Evolutionary conservation across 441 rosid species (phyloP).

Genomic region (Populus hybrid): DNA sequence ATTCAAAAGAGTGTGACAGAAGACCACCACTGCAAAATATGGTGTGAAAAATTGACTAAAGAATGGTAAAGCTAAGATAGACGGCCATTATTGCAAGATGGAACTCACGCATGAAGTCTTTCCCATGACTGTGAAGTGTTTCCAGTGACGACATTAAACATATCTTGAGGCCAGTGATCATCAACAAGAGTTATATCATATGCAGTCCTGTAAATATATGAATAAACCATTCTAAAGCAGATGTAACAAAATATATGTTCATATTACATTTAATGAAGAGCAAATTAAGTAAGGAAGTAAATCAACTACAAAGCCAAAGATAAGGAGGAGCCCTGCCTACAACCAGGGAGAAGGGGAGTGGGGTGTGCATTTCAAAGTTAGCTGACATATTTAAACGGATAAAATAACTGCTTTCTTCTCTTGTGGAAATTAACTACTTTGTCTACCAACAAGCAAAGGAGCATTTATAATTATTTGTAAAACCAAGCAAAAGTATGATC

Average conservation of each 20-base stretch:
- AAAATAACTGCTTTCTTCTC: background rate
- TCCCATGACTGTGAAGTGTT: slow-evolving; percentile 89
- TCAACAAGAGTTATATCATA: slow-evolving; percentile 76
- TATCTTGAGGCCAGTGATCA: slow-evolving; percentile 59
- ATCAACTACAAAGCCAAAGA: background rate
- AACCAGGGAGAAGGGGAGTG: background rate
- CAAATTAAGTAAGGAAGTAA: background rate
- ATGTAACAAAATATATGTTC: background rate
- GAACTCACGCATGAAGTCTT: slow-evolving; percentile 88
- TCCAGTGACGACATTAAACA: slow-evolving; percentile 62
- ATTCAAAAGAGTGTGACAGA: slow-evolving; percentile 75
- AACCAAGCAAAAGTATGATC: background rate
- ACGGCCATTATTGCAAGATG: slow-evolving; percentile 2
- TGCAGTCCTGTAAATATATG: slow-evolving; percentile 52
- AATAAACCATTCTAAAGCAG: background rate
- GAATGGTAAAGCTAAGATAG: background rate
- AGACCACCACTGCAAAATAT: slow-evolving; percentile 61
- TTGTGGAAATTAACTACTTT: background rate
- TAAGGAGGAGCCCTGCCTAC: background rate
- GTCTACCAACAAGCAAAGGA: background rate
- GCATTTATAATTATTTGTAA: background rate
- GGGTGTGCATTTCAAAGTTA: background rate
- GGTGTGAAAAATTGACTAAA: background rate
- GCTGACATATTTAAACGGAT: background rate
- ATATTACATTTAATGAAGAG: background rate